Evolutionary conservation across 2,329 filamentous ascomycete genomes (phyloP), one percentile per base, ranked within the genome.

Genomic region (Rhynchosporium secalis): DNA sequence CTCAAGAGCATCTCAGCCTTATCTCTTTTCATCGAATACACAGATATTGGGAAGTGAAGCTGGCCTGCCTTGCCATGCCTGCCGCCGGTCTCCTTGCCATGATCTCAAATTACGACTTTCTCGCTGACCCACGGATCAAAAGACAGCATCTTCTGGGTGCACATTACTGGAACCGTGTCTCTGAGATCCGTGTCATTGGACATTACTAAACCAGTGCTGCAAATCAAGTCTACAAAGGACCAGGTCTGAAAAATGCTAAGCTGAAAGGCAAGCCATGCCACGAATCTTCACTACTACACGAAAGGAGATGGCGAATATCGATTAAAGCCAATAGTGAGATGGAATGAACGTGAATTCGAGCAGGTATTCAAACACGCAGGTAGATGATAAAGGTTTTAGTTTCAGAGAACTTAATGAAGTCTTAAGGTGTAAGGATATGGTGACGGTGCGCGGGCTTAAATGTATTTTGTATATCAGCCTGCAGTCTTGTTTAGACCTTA

Each of bases 111-210:
- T 75, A 77, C 26, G 74, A 78, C 2, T 84, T 88, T 64, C 77
- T 89, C 31, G 85, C 86, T 63, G 83, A 87, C 75, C 80, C 80
- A 40, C 79, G 83, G 26, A 77, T 88, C 62, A 83, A 82, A 74
- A 88, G 86, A 6, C 86, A 89, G 73, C 86, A 88, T 75, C 82
- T 88, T 70, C 81, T 88, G 68, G 84, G 85, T 57, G 81, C 78
- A 40, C 80, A 81, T 20, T 81, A 81, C 73, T 87, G 81, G 81
- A 79, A 84, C 71, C 80, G 79, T 67, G 72, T 85, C 45, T 83
- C 80, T 1, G 83, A 85, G 62, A 82, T 78, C n/a, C 80, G 85
- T 71, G 79, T 85, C 55, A 75, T 85, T 62, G 84, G 84, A n/a
- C 78, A 71, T 47, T 70, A 72, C 47, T 69, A 72, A 48, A 55